phyloP scores from a whole-genome alignment of 2,329 filamentous ascomycete genomes.

The Nigrospora sphaerica region DNA sequence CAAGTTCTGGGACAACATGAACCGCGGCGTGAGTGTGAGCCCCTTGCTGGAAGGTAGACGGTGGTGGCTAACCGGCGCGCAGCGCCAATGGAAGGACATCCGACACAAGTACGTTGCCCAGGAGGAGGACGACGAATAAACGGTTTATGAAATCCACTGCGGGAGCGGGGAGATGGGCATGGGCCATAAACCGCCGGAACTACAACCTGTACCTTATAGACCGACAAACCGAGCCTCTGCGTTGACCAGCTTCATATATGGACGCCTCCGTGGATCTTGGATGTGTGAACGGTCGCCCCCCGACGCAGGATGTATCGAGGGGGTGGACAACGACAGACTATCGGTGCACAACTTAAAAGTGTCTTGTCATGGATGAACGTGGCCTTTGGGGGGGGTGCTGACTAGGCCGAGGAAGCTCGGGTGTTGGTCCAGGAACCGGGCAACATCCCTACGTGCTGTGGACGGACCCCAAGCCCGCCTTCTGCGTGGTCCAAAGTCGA shows the following conservation, averaged over 20 bases:
- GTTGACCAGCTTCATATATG: not conserved
- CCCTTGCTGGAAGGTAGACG: constrained; percentile 1
- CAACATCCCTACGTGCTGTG: too few relatives aligned
- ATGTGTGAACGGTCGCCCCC: too few relatives aligned
- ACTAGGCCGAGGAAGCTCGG: too few relatives aligned
- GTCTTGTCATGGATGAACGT: too few relatives aligned
- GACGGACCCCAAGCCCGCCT: too few relatives aligned
- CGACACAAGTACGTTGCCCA: constrained; percentile 77
- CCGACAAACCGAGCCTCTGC: constrained; percentile 7
- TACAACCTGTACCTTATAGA: constrained; percentile 18
- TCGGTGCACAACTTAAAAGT: too few relatives aligned
- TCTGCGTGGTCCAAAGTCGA: too few relatives aligned
- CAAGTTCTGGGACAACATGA: constrained; percentile 82
- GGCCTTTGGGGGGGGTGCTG: too few relatives aligned
- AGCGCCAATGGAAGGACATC: constrained; percentile 99
- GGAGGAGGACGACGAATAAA: constrained; percentile 57
- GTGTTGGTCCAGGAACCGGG: too few relatives aligned
- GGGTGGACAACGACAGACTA: too few relatives aligned
- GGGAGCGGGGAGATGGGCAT: not conserved
- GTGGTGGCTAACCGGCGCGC: constrained; percentile 22
- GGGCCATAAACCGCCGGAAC: constrained; percentile 2
- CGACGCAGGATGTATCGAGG: too few relatives aligned
- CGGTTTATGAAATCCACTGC: not conserved
- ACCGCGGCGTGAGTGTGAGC: constrained; percentile 71
- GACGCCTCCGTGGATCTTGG: not conserved